A percentile compares a stretch with the other conserved stretches of the same genome.
These are phyloP conservation scores for Avena insularis DNA, from an alignment of 176 grass and related monocot genomes.

Conservation along the genomic window DNA sequence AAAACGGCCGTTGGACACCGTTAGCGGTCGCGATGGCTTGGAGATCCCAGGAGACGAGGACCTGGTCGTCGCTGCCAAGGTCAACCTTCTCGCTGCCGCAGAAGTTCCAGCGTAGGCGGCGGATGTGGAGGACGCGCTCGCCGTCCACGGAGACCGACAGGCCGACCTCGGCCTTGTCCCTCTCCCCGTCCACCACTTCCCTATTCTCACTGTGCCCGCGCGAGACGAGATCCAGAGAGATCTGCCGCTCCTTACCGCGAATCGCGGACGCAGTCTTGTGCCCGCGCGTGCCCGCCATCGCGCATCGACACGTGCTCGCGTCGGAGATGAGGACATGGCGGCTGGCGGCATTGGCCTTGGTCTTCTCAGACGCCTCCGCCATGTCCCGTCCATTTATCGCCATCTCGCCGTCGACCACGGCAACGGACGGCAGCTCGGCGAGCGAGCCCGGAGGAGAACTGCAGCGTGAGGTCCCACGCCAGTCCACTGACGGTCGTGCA, in stretches of 20 bases:
- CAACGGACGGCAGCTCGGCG: constrained; percentile 71
- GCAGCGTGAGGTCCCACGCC: constrained; percentile 77
- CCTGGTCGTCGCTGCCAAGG: constrained; percentile 56
- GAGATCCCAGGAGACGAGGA: constrained; percentile 90
- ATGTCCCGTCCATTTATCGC: constrained; percentile 76
- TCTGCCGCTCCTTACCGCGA: constrained; percentile 72
- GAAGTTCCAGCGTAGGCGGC: constrained; percentile 90
- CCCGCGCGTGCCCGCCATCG: constrained; percentile 13
- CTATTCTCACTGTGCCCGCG: constrained; percentile 33
- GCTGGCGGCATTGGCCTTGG: constrained; percentile 34
- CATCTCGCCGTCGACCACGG: constrained; percentile 79
- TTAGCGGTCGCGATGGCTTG: too few relatives aligned
- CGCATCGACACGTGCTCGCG: constrained; percentile 76
- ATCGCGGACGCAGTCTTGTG: constrained; percentile 74
- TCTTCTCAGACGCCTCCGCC: constrained; percentile 73
- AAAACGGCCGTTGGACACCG: too few relatives aligned
- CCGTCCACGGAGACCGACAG: constrained; percentile 78
- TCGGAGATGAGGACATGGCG: constrained; percentile 54
- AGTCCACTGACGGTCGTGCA: constrained; percentile 54
- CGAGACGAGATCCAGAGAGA: constrained; percentile 77
- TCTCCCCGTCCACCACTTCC: constrained; percentile 18
- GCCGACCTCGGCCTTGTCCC: constrained; percentile 56
- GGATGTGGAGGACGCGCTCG: constrained; percentile 68
- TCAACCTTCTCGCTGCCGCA: constrained; percentile 83
- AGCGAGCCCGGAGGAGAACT: constrained; percentile 56